Conservation (phyloP, 202 grass and related monocot genomes). For the Elaeis oleifera region DNA sequence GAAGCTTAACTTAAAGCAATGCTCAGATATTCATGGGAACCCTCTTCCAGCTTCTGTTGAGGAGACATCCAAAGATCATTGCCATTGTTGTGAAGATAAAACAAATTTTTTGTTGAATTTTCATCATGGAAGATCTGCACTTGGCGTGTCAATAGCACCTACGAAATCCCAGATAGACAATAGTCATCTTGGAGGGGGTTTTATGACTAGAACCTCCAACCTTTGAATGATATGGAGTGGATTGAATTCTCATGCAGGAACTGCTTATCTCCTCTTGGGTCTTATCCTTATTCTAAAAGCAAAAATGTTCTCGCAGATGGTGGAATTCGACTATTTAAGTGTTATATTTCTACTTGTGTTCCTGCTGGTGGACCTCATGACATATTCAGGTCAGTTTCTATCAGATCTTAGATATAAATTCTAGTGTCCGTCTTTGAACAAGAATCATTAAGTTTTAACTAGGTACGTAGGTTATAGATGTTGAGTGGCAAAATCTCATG, state of each 20-base stretch:
- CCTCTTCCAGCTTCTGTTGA: constrained; percentile 8
- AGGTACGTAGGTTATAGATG: no score
- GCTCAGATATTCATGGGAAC: constrained; percentile 22
- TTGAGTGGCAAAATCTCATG: no score
- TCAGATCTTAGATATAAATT: not conserved
- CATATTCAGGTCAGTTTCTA: constrained; percentile 65
- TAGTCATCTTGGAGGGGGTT: constrained; percentile 74
- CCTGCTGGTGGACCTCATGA: constrained; percentile 42
- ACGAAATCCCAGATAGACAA: constrained; percentile 47
- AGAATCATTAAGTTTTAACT: no score
- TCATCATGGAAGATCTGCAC: constrained; percentile 15
- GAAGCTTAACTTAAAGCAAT: constrained; percentile 23
- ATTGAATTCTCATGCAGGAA: constrained; percentile 57
- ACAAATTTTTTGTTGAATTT: not conserved
- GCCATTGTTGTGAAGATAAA: constrained; percentile 35
- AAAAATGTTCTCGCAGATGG: constrained; percentile 43
- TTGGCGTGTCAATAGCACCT: constrained; percentile 9
- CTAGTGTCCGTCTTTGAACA: not conserved
- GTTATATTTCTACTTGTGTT: constrained; percentile 52
- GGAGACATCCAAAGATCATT: constrained; percentile 21
- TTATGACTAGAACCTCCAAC: constrained; percentile 59
- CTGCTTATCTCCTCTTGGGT: constrained; percentile 65
- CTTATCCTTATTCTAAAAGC: constrained; percentile 52
- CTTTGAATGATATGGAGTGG: constrained; percentile 68
- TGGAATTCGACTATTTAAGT: constrained; percentile 80